phyloP scores from a whole-genome alignment of 2,329 filamentous ascomycete species.

The Epichloe glyceriae region DNA sequence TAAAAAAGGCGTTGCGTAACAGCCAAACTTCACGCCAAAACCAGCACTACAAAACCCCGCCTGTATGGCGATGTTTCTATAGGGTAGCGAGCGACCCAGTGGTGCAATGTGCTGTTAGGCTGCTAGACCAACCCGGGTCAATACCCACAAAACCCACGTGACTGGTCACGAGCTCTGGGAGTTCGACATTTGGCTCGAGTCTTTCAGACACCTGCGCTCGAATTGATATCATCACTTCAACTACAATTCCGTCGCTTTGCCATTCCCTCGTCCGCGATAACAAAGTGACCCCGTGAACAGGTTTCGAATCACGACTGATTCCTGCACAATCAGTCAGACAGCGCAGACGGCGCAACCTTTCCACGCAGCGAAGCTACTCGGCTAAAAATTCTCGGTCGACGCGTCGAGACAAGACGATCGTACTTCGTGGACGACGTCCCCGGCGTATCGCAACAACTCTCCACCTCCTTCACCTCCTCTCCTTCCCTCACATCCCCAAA shows the following conservation, averaged over 20 bases:
- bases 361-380: background rate
- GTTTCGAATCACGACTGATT: background rate
- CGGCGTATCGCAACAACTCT: slow-evolving; percentile 5
- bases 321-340: background rate
- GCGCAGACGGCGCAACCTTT: background rate
- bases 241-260: background rate
- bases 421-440: slow-evolving; percentile 5
- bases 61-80: too few relatives aligned
- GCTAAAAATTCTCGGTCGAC: background rate
- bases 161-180: background rate
- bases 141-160: background rate
- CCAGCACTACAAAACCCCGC: too few relatives aligned
- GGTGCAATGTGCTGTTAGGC: too few relatives aligned
- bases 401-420: background rate
- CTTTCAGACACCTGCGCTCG: background rate
- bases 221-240: background rate
- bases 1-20: too few relatives aligned
- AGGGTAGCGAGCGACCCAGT: too few relatives aligned
- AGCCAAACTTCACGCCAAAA: too few relatives aligned
- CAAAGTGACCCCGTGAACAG: background rate
- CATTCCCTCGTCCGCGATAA: background rate
- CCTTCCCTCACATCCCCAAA: background rate
- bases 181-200: background rate
- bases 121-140: too few relatives aligned
- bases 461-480: background rate